Conservation (phyloP, 78 protist species). For the Dictyostelium brefeldianum region DNA sequence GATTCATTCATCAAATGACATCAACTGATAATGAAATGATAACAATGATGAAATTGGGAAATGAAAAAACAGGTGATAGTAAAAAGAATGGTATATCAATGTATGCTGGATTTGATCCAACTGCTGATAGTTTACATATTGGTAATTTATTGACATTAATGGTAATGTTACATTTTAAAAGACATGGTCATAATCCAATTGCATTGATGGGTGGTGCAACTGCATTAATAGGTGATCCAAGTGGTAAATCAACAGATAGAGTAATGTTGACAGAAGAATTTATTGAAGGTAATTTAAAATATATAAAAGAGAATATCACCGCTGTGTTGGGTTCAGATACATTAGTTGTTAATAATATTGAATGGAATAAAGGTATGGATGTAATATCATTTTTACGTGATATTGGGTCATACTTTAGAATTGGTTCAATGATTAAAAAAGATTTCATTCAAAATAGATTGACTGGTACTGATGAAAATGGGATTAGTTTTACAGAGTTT, state of each 20-base stretch:
- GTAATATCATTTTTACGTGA: slow-evolving; percentile 80
- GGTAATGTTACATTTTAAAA: slow-evolving; percentile 81
- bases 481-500: slow-evolving; percentile 91
- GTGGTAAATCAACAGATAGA: slow-evolving; percentile 89
- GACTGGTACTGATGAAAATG: slow-evolving; percentile 18
- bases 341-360: slow-evolving; percentile 85
- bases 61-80: not conserved
- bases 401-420: slow-evolving; percentile 71
- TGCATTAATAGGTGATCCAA: slow-evolving; percentile 94
- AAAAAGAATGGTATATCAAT: not conserved
- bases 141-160: slow-evolving; percentile 89
- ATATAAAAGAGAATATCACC: slow-evolving; percentile 22
- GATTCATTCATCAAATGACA: slow-evolving; percentile 74
- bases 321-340: slow-evolving; percentile 50
- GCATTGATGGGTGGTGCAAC: slow-evolving; percentile 94
- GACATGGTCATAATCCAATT: slow-evolving; percentile 61
- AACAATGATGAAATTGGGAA: slow-evolving; percentile 4
- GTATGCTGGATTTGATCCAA: slow-evolving; percentile 95
- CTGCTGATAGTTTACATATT: slow-evolving; percentile 92
- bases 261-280: slow-evolving; percentile 27
- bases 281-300: slow-evolving; percentile 20
- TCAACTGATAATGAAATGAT: slow-evolving; percentile 59
- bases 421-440: slow-evolving; percentile 73
- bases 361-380: slow-evolving; percentile 77
- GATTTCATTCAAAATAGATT: slow-evolving; percentile 70